Evolutionary conservation across 768 basidiomycete genomes (phyloP).

Genomic region (Butyriboletus loyo): DNA sequence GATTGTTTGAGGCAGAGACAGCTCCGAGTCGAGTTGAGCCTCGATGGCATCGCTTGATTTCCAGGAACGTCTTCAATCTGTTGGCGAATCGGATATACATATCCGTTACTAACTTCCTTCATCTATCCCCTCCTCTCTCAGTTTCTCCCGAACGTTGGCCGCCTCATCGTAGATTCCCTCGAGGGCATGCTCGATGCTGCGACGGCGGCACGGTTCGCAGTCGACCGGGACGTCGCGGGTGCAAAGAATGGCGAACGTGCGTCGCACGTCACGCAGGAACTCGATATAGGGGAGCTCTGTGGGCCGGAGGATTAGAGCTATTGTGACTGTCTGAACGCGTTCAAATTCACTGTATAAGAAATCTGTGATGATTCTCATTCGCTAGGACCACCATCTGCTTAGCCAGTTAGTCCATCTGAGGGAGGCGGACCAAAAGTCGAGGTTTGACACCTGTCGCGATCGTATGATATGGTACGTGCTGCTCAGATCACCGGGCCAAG

Average conservation of each 20-base stretch:
- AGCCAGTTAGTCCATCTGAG: neutral
- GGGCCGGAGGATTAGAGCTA: slow-evolving; percentile 36
- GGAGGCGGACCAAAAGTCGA: neutral
- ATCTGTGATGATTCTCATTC: neutral
- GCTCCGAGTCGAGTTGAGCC: neutral
- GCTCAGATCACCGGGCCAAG: neutral
- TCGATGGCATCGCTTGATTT: neutral
- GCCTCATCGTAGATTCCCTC: slow-evolving; percentile 70
- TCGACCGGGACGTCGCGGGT: slow-evolving; percentile 42
- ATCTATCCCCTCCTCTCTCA: slow-evolving; percentile 29
- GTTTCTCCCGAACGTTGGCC: slow-evolving; percentile 86
- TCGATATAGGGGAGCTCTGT: slow-evolving; percentile 51
- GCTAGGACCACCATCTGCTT: neutral
- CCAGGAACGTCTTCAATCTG: neutral
- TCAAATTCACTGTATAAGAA: neutral
- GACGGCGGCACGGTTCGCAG: slow-evolving; percentile 58
- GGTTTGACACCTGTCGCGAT: neutral
- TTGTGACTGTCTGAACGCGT: neutral
- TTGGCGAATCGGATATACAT: neutral
- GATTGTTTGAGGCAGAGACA: neutral
- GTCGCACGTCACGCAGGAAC: slow-evolving; percentile 28
- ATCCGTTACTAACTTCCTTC: neutral
- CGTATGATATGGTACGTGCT: neutral
- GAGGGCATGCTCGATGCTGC: slow-evolving; percentile 56
- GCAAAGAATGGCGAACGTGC: slow-evolving; percentile 21